Base-by-base conservation (phyloP, 768 basidiomycete genomes). In the Mycena olivaceomarginata region DNA sequence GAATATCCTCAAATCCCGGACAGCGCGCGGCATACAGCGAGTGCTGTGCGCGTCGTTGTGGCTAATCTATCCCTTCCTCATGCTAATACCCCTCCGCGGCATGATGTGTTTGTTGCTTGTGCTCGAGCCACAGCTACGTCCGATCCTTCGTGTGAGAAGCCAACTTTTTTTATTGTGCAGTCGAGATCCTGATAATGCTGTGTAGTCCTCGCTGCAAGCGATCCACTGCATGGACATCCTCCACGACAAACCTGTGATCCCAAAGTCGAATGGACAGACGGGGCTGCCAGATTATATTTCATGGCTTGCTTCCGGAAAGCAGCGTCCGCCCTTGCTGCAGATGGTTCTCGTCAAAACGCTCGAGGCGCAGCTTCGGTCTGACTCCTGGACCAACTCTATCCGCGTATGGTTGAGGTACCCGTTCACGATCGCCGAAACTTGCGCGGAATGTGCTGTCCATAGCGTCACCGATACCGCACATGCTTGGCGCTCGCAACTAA, bases 141-240 rank as follows among this genome's bases (percentile, higher is more conserved):
- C 75, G 18, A 67, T 72, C 16, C 41, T 76, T 41, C 75, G 66
- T 1, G 75, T 76, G 40, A 45, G 75, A 45, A 25, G 3, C 16
- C 9, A 41, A 16, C n/a, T 22, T 56, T n/a, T 39, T 53, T 12
- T 41, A 45, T 65, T 25, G 8, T 2, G 5, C 9, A 39, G 25
- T 40, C 22, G 67, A 40, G 6, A 59, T 63, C 7, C 37, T 71
- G 16, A 71, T n/a, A n/a, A 43, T 40, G 7, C 13, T 16, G 9
- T 57, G 13, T 57, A 75, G 70, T 76, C 75, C 12, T 71, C 75
- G 4, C 43, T 76, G 56, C 75, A 71, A 43, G 70, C 75, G 12
- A 76, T 76, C 65, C 75, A 72, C 59, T 71, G 75, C 46, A 72
- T 71, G 70, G 75, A 76, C 45, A 76, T 76, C 51, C 75, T 76